Percentiles rank a stretch among this genome's conserved stretches.
Evolutionary conservation across 1,139 yeast species (phyloP).

Genomic region (Saccharomyces hybrid): DNA sequence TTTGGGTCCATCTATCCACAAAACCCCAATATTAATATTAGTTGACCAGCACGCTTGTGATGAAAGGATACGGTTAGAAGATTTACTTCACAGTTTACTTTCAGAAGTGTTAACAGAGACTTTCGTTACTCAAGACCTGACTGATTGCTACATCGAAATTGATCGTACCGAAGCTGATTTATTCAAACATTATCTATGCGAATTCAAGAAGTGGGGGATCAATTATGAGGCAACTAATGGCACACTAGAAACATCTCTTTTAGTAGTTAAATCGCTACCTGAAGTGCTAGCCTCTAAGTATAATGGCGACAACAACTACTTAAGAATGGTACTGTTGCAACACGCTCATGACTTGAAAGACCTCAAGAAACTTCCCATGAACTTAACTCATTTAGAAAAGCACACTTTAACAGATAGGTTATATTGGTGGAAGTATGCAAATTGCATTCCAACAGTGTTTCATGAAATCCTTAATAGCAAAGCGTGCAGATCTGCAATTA

Average conservation of each 20-base stretch:
- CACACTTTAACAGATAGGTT: not conserved
- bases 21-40: conserved; percentile 31
- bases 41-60: conserved; percentile 79
- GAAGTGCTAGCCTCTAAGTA: conserved; percentile 32
- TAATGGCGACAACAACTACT: conserved; percentile 24
- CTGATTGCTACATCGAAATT: conserved; percentile 19
- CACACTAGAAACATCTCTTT: not conserved
- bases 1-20: not conserved
- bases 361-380: conserved; percentile 2
- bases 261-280: conserved; percentile 39
- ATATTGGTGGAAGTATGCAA: conserved; percentile 33
- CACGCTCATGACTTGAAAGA: conserved; percentile 38
- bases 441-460: conserved; percentile 43
- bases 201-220: conserved; percentile 43
- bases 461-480: conserved; percentile 47
- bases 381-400: not conserved
- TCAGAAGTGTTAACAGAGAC: conserved; percentile 9
- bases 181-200: conserved; percentile 29
- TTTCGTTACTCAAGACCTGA: conserved; percentile 5
- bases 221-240: conserved; percentile 16
- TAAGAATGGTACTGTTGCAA: conserved; percentile 37
- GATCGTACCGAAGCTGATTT: conserved; percentile 31
- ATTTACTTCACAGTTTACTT: conserved; percentile 31
- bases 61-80: conserved; percentile 57
- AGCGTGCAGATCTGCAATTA: conserved; percentile 67